phyloP scores from a whole-genome alignment of 1,284 basidiomycete species.

The Leccinum pachyderme region DNA sequence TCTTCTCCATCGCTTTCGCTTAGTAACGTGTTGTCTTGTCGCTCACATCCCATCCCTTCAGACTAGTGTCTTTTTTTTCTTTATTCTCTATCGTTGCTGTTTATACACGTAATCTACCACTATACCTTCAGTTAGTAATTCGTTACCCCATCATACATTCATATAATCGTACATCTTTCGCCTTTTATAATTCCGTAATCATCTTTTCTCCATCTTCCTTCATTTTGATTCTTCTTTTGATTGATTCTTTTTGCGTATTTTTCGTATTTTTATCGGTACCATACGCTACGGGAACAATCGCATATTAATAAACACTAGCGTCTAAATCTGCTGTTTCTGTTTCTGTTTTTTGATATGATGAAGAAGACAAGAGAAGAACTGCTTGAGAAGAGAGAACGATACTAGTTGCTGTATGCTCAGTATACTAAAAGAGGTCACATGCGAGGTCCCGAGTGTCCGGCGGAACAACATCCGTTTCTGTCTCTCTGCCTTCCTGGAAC shows the following conservation, averaged over 20 bases:
- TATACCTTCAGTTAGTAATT: background rate
- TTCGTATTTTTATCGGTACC: background rate
- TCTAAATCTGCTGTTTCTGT: background rate
- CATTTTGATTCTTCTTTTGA: background rate
- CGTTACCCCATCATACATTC: background rate
- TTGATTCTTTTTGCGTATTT: slow-evolving; percentile 1
- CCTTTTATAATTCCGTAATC: background rate
- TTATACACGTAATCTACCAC: background rate
- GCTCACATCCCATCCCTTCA: background rate
- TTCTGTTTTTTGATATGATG: too few relatives aligned
- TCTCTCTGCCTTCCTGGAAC: background rate
- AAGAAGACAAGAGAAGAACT: background rate
- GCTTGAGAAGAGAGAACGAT: background rate
- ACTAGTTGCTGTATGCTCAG: too few relatives aligned
- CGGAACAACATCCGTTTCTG: background rate
- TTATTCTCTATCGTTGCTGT: background rate
- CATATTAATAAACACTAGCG: slow-evolving; percentile 21
- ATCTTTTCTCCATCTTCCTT: background rate
- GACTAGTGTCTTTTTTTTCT: background rate
- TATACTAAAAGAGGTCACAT: background rate
- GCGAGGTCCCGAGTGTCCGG: background rate
- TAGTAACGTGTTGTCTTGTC: slow-evolving; percentile 24
- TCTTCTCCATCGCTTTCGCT: slow-evolving; percentile 12
- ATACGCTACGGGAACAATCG: slow-evolving; percentile 14
- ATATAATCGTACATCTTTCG: background rate